Percentiles rank a stretch among this genome's conserved stretches.
phyloP scores from a whole-genome alignment of 2,329 filamentous ascomycete genomes.

The Rhinocladiella mackenziei region DNA sequence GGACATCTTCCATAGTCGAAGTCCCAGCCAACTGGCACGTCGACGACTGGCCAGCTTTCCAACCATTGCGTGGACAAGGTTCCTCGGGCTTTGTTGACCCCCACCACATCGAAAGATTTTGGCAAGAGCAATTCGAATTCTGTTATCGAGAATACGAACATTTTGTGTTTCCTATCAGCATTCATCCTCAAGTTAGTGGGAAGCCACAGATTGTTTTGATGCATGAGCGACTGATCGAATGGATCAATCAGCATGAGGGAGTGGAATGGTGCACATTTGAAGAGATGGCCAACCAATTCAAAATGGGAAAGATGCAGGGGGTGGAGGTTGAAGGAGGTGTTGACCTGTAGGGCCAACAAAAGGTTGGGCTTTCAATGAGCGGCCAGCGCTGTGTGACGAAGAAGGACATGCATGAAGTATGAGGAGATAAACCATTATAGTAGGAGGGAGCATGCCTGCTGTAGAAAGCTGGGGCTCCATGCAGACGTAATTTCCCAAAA shows the following conservation, averaged over 20 bases:
- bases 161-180: slow-evolving; percentile 47
- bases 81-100: slow-evolving; percentile 33
- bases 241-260: slow-evolving; percentile 45
- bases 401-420: too few species aligned
- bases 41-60: slow-evolving; percentile 48
- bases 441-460: not conserved
- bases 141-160: slow-evolving; percentile 45
- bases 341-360: not conserved
- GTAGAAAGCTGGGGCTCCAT: slow-evolving; percentile 3
- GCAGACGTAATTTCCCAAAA: slow-evolving; percentile 2
- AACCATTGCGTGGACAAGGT: slow-evolving; percentile 33
- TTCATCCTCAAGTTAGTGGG: slow-evolving; percentile 48
- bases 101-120: slow-evolving; percentile 40
- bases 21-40: slow-evolving; percentile 47
- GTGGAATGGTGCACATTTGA: slow-evolving; percentile 54
- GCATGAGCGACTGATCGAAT: slow-evolving; percentile 47
- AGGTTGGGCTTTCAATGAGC: too few species aligned
- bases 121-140: slow-evolving; percentile 48
- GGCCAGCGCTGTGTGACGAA: not conserved
- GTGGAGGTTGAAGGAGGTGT: slow-evolving; percentile 35
- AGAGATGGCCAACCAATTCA: slow-evolving; percentile 67
- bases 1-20: slow-evolving; percentile 39
- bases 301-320: slow-evolving; percentile 43
- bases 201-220: slow-evolving; percentile 47
- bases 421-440: too few species aligned